Percentiles rank a stretch among this genome's conserved stretches.
These are phyloP conservation scores for Scortechinia acanthostroma DNA, from an alignment of 2,329 filamentous ascomycete genomes.

Conservation along the genomic window DNA sequence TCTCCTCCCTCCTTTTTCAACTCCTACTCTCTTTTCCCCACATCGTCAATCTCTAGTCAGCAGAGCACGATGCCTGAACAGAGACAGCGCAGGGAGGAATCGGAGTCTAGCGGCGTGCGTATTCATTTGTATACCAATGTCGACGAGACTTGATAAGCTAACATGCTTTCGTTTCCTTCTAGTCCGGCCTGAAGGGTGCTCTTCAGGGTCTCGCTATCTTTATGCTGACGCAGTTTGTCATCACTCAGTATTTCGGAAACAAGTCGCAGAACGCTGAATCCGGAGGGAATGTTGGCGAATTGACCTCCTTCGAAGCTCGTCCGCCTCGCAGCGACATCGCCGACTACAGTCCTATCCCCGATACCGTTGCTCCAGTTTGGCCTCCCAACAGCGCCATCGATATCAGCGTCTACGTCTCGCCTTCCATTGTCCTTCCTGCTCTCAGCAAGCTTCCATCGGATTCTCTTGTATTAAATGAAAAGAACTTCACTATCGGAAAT, in stretches of 20 bases:
- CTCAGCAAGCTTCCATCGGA: slow-evolving; percentile 34
- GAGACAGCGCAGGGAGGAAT: background rate
- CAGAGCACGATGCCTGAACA: background rate
- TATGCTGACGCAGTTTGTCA: background rate
- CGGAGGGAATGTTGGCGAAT: background rate
- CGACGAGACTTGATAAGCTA: no score
- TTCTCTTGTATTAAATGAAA: slow-evolving; percentile 50
- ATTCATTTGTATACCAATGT: no score
- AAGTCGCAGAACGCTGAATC: background rate
- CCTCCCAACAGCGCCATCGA: slow-evolving; percentile 46
- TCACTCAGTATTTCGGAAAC: background rate
- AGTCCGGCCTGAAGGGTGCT: background rate
- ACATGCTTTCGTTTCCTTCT: no score
- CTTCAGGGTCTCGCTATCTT: background rate
- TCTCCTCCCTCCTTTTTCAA: no score
- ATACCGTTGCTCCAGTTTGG: slow-evolving; percentile 54
- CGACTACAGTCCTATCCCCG: slow-evolving; percentile 24
- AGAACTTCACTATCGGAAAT: slow-evolving; percentile 49
- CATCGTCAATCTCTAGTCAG: background rate
- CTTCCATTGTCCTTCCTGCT: slow-evolving; percentile 43
- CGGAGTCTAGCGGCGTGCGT: background rate
- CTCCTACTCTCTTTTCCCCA: background rate
- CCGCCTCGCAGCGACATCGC: background rate
- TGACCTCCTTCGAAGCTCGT: background rate
- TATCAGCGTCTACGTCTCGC: slow-evolving; percentile 55